Conservation (phyloP, 768 basidiomycete genomes). For the Tephrocybe sp. region DNA sequence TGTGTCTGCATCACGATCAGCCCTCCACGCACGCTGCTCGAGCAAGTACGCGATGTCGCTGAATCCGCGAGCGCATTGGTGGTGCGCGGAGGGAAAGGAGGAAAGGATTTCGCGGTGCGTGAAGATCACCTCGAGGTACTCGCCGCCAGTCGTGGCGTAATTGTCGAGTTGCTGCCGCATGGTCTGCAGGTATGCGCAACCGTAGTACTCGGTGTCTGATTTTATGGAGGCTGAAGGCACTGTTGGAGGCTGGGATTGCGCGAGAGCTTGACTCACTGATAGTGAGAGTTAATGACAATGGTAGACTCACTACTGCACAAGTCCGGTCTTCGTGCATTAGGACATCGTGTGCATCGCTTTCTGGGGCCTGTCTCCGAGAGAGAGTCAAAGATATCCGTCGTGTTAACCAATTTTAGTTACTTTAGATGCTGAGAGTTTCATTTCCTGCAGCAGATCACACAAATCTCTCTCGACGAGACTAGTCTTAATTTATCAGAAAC, state of each 20-base stretch:
- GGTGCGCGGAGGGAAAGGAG: constrained; percentile 63
- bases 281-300: too few species aligned
- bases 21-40: constrained; percentile 66
- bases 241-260: constrained; percentile 27
- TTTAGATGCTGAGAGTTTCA: constrained; percentile 37
- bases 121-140: constrained; percentile 77
- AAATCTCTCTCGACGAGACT: constrained; percentile 46
- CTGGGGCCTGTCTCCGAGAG: constrained; percentile 46
- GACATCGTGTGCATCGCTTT: constrained; percentile 40
- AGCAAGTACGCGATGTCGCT: constrained; percentile 64
- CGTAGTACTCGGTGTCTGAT: constrained; percentile 43
- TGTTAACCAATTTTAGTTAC: constrained; percentile 24
- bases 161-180: constrained; percentile 57
- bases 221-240: constrained; percentile 41
- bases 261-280: not conserved
- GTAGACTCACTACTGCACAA: constrained; percentile 38
- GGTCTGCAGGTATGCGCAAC: constrained; percentile 63
- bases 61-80: constrained; percentile 62
- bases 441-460: constrained; percentile 50
- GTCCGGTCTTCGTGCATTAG: constrained; percentile 46
- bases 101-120: constrained; percentile 71
- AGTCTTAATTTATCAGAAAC: too few species aligned
- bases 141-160: constrained; percentile 64
- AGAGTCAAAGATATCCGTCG: constrained; percentile 19
- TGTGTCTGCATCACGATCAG: constrained; percentile 67